Evolutionary conservation across 2,329 filamentous ascomycete genomes (phyloP).

Genomic region (Paracorniculantispora psalliotae): DNA sequence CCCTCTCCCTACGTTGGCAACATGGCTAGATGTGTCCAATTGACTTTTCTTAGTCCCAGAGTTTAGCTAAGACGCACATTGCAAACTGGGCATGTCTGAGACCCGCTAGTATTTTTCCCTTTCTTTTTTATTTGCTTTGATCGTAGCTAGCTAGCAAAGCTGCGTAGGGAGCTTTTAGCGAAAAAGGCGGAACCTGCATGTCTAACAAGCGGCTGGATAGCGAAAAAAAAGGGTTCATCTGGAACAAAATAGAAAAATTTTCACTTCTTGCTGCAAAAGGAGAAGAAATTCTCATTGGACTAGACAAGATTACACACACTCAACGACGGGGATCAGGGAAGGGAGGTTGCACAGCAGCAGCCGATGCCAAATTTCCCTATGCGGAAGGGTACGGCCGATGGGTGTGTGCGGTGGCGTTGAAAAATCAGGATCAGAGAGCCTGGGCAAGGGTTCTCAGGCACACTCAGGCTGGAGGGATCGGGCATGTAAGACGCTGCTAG

Average conservation of each 20-base stretch:
- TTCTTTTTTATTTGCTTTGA: background rate
- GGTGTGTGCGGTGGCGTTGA: too few relatives aligned
- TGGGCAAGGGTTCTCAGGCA: background rate
- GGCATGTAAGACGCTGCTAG: too few relatives aligned
- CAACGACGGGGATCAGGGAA: background rate
- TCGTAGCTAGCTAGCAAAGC: too few relatives aligned
- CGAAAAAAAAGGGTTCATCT: background rate
- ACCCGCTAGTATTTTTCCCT: background rate
- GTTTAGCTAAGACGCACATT: too few relatives aligned
- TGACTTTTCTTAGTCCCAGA: too few relatives aligned
- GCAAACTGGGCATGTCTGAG: too few relatives aligned
- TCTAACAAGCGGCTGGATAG: background rate
- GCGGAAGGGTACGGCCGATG: background rate
- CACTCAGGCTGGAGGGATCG: too few relatives aligned
- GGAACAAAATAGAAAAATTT: background rate
- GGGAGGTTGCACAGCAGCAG: background rate
- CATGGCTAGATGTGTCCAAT: too few relatives aligned
- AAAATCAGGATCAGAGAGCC: too few relatives aligned
- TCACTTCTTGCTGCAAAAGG: too few relatives aligned
- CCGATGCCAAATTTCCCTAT: slow-evolving; percentile 4
- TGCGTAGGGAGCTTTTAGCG: background rate
- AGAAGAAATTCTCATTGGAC: background rate
- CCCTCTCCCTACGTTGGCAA: too few relatives aligned
- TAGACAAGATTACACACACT: background rate
- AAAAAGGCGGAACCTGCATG: background rate